phyloP scores from a whole-genome alignment of 108 stramenopile species.

The Stephanodiscus triporus region DNA sequence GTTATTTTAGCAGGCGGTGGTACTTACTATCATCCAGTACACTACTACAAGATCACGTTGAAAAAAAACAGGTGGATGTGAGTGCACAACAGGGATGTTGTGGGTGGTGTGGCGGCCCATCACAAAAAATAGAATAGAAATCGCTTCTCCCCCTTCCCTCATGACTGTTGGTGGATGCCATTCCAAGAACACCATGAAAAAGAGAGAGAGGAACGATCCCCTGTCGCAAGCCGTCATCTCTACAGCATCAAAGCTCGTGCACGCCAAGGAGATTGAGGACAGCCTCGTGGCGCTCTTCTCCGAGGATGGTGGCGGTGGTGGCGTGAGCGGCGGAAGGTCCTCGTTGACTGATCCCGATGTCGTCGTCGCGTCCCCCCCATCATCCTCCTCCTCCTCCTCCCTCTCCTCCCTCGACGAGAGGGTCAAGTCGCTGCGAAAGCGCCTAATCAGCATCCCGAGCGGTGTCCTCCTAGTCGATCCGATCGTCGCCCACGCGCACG shows the following conservation, averaged over 20 bases:
- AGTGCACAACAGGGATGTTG: too few relatives aligned
- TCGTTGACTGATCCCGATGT: not conserved
- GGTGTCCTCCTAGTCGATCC: slow-evolving; percentile 72
- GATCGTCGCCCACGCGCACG: slow-evolving; percentile 41
- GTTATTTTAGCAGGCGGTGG: too few relatives aligned
- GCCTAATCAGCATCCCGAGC: slow-evolving; percentile 66
- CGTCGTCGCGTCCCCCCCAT: not conserved
- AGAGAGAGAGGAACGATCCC: too few relatives aligned
- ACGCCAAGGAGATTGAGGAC: slow-evolving; percentile 25
- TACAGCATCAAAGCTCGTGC: slow-evolving; percentile 19
- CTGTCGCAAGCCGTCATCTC: not conserved
- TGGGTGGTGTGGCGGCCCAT: too few relatives aligned
- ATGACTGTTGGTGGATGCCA: too few relatives aligned
- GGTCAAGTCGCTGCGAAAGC: slow-evolving; percentile 39
- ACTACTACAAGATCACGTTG: too few relatives aligned
- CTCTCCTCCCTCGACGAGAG: slow-evolving; percentile 23
- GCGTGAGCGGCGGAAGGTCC: not conserved
- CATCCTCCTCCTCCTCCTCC: too few relatives aligned
- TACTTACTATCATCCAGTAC: too few relatives aligned
- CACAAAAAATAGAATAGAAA: too few relatives aligned
- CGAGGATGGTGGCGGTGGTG: slow-evolving; percentile 13
- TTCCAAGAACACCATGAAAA: too few relatives aligned
- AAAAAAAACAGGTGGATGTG: too few relatives aligned
- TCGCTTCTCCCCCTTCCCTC: too few relatives aligned
- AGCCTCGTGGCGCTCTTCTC: slow-evolving; percentile 11